phyloP scores from a whole-genome alignment of 2,329 filamentous ascomycete genomes.

The Xylariaceae sp. region DNA sequence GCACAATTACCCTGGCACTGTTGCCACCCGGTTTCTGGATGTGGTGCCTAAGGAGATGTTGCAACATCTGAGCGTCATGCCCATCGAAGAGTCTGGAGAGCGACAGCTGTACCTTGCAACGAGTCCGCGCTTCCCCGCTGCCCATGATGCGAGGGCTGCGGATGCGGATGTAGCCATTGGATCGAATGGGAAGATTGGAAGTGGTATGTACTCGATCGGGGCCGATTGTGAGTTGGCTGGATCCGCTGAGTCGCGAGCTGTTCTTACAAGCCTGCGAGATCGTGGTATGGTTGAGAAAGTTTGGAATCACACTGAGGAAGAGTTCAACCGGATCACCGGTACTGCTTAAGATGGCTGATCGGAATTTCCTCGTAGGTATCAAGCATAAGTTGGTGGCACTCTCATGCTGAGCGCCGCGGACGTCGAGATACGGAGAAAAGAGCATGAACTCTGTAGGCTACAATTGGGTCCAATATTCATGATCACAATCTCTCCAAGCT shows the following conservation, averaged over 20 bases:
- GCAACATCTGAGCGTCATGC: constrained; percentile 3
- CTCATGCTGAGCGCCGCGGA: no score
- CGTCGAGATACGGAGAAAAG: no score
- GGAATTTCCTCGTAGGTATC: no score
- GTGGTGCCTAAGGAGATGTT: constrained; percentile 9
- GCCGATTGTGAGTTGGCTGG: constrained; percentile 8
- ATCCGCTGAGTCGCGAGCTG: not conserved
- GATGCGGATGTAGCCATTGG: constrained; percentile 5
- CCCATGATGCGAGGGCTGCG: constrained; percentile 4
- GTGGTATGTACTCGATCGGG: constrained; percentile 12
- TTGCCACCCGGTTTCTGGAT: constrained; percentile 11
- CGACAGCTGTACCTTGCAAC: constrained; percentile 13
- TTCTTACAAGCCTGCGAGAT: constrained; percentile 1
- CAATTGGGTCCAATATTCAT: no score
- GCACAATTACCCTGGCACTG: constrained; percentile 14
- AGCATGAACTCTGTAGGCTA: no score
- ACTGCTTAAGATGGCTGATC: no score
- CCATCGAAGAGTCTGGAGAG: constrained; percentile 10
- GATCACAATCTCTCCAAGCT: no score
- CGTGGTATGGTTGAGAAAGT: constrained; percentile 7
- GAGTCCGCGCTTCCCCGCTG: constrained; percentile 10
- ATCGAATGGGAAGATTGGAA: constrained; percentile 4
- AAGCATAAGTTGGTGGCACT: no score
- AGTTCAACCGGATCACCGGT: constrained; percentile 8
- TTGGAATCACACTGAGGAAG: constrained; percentile 11